These are phyloP conservation scores for Terfezia claveryi DNA, from an alignment of 495 filamentous ascomycete species.

Conservation along the genomic window DNA sequence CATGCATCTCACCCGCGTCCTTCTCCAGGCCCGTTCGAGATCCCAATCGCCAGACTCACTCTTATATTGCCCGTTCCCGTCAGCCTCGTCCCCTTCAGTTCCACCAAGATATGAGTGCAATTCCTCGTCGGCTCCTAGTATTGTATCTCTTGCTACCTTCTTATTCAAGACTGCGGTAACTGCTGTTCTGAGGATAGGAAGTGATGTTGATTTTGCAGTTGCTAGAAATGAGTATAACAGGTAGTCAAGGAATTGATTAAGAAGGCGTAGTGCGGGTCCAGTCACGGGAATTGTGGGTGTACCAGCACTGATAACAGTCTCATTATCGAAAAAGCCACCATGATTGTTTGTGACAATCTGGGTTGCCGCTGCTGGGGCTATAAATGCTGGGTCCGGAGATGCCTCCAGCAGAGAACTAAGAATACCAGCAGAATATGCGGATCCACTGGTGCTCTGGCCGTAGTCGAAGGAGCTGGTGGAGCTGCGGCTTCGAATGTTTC, in stretches of 20 bases:
- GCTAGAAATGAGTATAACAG: constrained; percentile 72
- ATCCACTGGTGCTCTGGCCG: constrained; percentile 12
- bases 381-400: constrained; percentile 64
- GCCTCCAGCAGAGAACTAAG: constrained; percentile 24
- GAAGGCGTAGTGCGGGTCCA: constrained; percentile 46
- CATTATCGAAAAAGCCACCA: constrained; percentile 43
- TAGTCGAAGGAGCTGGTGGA: constrained; percentile 8
- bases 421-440: constrained; percentile 6
- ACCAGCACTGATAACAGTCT: constrained; percentile 38
- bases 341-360: constrained; percentile 82
- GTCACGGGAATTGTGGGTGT: constrained; percentile 53
- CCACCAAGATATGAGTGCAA: constrained; percentile 67
- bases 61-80: constrained; percentile 23
- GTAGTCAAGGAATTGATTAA: constrained; percentile 90
- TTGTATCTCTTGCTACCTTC: constrained; percentile 67
- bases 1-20: constrained; percentile 84
- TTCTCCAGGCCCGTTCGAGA: constrained; percentile 70
- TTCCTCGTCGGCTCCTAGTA: constrained; percentile 75
- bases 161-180: constrained; percentile 73
- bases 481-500: constrained; percentile 5
- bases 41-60: constrained; percentile 58
- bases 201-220: constrained; percentile 56
- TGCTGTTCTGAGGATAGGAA: constrained; percentile 57
- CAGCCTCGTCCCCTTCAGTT: constrained; percentile 56
- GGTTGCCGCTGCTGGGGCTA: constrained; percentile 69